Evolutionary conservation across 2,329 filamentous ascomycete species (phyloP), one percentile per base, ranked within the genome.

Genomic region (Falciphora oryzae): DNA sequence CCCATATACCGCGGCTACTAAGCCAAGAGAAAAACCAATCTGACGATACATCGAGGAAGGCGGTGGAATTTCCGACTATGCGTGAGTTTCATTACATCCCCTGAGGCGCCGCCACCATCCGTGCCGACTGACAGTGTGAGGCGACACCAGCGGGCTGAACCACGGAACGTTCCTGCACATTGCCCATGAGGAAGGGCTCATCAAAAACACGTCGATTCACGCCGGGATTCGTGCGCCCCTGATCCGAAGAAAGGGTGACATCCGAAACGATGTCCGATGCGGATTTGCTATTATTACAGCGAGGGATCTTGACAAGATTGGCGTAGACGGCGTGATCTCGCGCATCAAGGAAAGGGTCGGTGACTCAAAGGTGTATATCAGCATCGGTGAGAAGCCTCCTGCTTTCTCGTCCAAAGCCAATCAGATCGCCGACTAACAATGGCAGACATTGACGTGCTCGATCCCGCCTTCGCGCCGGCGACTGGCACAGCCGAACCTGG

Each of bases 401-500:
- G 13, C 18, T 11, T 4, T 3, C 57, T 8, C 44, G 18, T 28
- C 4, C 27, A 7, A 27, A 28, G 57, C 11, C 25, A 25, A 18
- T 22, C 57, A 25, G 13, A 27, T 25, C 10, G 22, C 22, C 6
- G 44, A 25, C 44, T 53, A 25, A 53, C 44, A n/a, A 14, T 2
- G 22, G 61, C 56, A 63, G 91, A 94, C 72, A 93, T 93, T 69
- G 91, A 94, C 74, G 90, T 93, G 0, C 80, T 94, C 60, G 90
- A 94, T 73, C 91, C 91, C 0, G 88, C 78, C 0, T 76, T 77
- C 62, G 86, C 86, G 11, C 89, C 90, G n/a, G 90, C 88, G 2
- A 93, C 90, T 0, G 91, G 91, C 0, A 94, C 91, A 0, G 88
- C 90, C 0, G 91, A 93, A 74, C 87, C 90, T 0, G 91, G 91